A percentile compares a stretch with the other conserved stretches of the same genome.
Conservation (phyloP, 331 rosid species). For the Cydonia oblonga region DNA sequence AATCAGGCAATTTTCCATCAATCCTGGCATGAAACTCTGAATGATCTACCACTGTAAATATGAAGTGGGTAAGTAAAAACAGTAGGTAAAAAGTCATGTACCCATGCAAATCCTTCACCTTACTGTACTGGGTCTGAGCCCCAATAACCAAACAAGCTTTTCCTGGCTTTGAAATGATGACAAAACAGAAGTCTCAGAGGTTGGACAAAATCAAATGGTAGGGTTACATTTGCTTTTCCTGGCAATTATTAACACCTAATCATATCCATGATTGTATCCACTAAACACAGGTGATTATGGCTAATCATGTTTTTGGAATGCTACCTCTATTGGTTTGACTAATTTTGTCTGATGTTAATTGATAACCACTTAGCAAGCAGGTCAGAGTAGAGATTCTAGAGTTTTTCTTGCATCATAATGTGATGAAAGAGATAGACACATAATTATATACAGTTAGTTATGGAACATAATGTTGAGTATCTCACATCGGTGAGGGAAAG, state of each 20-base stretch:
- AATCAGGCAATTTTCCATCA: conserved; percentile 30
- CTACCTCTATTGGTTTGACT: background rate
- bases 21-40: conserved; percentile 22
- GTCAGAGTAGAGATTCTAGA: background rate
- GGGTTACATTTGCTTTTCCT: conserved; percentile 28
- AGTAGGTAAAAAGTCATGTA: background rate
- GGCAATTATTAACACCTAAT: conserved; percentile 34
- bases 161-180: too few species aligned
- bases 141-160: too few species aligned
- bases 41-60: background rate
- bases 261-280: conserved; percentile 30
- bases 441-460: too few species aligned
- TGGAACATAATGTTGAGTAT: too few species aligned
- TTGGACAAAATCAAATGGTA: conserved; percentile 27
- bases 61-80: background rate
- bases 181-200: background rate
- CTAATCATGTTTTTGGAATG: background rate
- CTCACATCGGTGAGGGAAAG: too few species aligned
- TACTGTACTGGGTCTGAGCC: background rate
- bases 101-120: background rate
- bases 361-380: background rate
- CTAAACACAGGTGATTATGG: conserved; percentile 8
- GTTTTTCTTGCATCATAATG: background rate
- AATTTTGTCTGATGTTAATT: background rate
- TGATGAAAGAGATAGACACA: rapidly evolving